phyloP scores from a whole-genome alignment of 176 grass and related monocot species.

The Alopecurus myosuroides region DNA sequence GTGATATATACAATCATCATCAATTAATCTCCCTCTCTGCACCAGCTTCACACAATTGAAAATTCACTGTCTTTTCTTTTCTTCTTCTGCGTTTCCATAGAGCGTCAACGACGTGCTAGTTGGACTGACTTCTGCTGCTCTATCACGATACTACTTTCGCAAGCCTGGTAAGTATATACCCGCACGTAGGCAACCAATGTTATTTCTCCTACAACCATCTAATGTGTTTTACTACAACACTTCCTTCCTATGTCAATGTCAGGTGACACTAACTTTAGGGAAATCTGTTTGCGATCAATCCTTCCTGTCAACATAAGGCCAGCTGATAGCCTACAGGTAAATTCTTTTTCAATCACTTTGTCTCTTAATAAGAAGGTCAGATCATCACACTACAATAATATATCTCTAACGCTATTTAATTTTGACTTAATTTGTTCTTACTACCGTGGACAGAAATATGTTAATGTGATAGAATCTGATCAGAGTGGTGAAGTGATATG shows the following conservation, averaged over 20 bases:
- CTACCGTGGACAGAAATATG: slow-evolving; percentile 20
- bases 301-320: slow-evolving; percentile 54
- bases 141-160: not conserved
- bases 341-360: not conserved
- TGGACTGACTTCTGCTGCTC: not conserved
- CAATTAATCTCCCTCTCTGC: too few species aligned
- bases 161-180: not conserved
- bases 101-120: not conserved
- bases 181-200: too few species aligned
- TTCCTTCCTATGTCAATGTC: not conserved
- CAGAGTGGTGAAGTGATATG: slow-evolving; percentile 27
- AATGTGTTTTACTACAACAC: too few species aligned
- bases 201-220: not conserved
- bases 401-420: too few species aligned
- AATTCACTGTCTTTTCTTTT: too few species aligned
- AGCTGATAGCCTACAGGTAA: slow-evolving; percentile 43
- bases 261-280: slow-evolving; percentile 35
- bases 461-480: slow-evolving; percentile 34
- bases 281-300: slow-evolving; percentile 36
- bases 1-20: too few species aligned
- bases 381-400: too few species aligned
- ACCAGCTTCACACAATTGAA: too few species aligned
- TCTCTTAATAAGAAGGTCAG: not conserved
- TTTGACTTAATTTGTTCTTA: not conserved
- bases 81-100: not conserved